phyloP scores from a whole-genome alignment of 257 asterid genomes.

The Solanum virginianum region DNA sequence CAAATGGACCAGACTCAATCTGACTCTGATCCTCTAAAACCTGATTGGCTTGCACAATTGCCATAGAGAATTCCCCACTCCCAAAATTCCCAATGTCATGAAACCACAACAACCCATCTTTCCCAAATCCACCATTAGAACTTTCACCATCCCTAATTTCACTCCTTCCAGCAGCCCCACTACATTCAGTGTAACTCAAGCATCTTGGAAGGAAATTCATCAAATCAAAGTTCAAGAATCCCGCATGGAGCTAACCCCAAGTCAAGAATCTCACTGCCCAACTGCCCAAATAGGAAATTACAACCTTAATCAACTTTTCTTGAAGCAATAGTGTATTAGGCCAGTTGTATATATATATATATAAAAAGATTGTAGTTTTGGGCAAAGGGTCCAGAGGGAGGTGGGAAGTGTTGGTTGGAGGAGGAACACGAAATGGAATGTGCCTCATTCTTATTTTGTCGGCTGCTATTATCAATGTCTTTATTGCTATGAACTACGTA shows the following conservation, averaged over 20 bases:
- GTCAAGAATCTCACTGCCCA: neutral
- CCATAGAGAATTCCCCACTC: conserved; percentile 81
- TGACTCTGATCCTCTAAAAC: conserved; percentile 86
- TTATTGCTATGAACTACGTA: too few relatives aligned
- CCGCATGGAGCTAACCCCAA: conserved; percentile 10
- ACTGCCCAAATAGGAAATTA: neutral
- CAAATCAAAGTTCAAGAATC: conserved; percentile 5
- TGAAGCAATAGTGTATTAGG: neutral
- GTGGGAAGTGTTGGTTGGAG: conserved; percentile 7
- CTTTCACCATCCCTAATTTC: neutral
- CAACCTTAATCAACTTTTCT: neutral
- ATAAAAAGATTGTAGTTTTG: neutral
- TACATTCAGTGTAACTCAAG: conserved; percentile 5
- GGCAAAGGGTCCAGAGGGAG: neutral
- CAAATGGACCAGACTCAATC: conserved; percentile 80
- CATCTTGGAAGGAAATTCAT: conserved; percentile 26
- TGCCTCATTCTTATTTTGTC: conserved; percentile 1
- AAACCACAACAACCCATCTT: conserved; percentile 69
- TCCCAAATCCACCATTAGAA: conserved; percentile 3
- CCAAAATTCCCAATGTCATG: conserved; percentile 64
- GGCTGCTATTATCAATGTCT: neutral
- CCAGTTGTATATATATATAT: neutral
- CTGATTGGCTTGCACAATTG: conserved; percentile 82
- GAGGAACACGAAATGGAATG: conserved; percentile 8
- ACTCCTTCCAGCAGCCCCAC: neutral